These are phyloP conservation scores for Boletus reticulatus DNA, from an alignment of 768 basidiomycete genomes.

Conservation along the genomic window DNA sequence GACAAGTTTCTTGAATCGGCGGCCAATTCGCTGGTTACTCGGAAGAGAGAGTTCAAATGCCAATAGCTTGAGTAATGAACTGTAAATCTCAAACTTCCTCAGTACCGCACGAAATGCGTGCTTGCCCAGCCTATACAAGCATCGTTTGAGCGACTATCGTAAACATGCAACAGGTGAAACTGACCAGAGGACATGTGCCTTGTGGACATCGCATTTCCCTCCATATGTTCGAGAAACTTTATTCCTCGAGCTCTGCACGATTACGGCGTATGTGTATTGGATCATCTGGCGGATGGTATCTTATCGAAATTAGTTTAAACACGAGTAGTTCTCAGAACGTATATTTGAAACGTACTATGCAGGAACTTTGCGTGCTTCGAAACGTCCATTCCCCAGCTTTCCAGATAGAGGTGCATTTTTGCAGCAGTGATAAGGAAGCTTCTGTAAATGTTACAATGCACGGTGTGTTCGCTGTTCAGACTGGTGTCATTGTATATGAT, in stretches of 20 bases:
- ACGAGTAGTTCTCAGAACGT: not conserved
- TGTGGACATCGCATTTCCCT: slow-evolving; percentile 46
- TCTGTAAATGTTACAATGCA: slow-evolving; percentile 85
- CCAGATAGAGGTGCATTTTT: slow-evolving; percentile 84
- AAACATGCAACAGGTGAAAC: slow-evolving; percentile 13
- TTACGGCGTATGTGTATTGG: slow-evolving; percentile 50
- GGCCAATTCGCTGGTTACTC: slow-evolving; percentile 41
- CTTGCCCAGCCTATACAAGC: slow-evolving; percentile 63
- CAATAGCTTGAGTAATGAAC: slow-evolving; percentile 45
- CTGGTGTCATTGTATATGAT: slow-evolving; percentile 74
- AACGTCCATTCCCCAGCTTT: slow-evolving; percentile 51
- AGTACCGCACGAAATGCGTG: slow-evolving; percentile 76
- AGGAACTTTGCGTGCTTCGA: slow-evolving; percentile 50
- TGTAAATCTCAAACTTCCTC: slow-evolving; percentile 50
- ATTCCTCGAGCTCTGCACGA: slow-evolving; percentile 44
- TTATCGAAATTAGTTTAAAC: slow-evolving; percentile 27
- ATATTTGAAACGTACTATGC: slow-evolving; percentile 40
- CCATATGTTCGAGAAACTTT: slow-evolving; percentile 38
- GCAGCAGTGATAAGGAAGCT: slow-evolving; percentile 79
- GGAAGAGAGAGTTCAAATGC: slow-evolving; percentile 48
- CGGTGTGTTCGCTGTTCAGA: slow-evolving; percentile 59
- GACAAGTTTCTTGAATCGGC: slow-evolving; percentile 47
- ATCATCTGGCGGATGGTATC: slow-evolving; percentile 65
- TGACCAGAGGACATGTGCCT: slow-evolving; percentile 60
- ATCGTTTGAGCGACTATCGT: slow-evolving; percentile 3